Evolutionary conservation across 1,139 yeast genomes (phyloP), one percentile per base, ranked within the genome.

Genomic region (Geotrichum carabidarum): DNA sequence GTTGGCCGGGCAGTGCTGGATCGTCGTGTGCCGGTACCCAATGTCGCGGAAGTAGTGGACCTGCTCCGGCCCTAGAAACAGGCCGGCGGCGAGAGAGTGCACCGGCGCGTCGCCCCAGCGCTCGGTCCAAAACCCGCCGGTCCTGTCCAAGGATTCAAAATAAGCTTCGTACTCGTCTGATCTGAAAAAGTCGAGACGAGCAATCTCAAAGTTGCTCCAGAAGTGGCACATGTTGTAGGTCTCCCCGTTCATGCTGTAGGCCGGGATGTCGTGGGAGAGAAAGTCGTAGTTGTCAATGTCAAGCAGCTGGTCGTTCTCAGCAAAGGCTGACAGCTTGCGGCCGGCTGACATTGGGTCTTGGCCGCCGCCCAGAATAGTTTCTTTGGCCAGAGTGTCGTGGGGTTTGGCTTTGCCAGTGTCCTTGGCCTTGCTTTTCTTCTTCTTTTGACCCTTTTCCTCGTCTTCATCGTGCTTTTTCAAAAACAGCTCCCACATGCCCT

Each of bases 81-180:
- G 76, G 0, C 89, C 94, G 7, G 86, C 78, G 0, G 93, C 97
- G 18, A 90, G 72, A 1, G 95, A 84, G 68, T 89, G 97, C 1
- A 90, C 82, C 0, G 96, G 95, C 0, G 96, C 96, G 74, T 90
- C 97, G 1, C 97, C 97, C 96, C 96, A 90, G 65, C 96, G 73
- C 67, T 90, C 96, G 51, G 78, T 78, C 76, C 82, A 88, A 65
- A 90, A 90, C 0, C 97, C 97, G 7, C 91, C 89, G 11, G 83
- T 75, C 12, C 69, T 55, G 56, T 90, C 96, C 53, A 90, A 70
- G 60, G 76, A 80, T 38, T 82, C 71, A 66, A 86, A 87, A 65
- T 84, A 89, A 22, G 76, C 74, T 56, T 80, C 75, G 68, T 90
- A 90, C 22, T 75, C 68, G 11, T 79, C 77, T 22, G 86, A 80